Conservation (phyloP, 352 stramenopile genomes). For the Phytophthora chlamydospora region DNA sequence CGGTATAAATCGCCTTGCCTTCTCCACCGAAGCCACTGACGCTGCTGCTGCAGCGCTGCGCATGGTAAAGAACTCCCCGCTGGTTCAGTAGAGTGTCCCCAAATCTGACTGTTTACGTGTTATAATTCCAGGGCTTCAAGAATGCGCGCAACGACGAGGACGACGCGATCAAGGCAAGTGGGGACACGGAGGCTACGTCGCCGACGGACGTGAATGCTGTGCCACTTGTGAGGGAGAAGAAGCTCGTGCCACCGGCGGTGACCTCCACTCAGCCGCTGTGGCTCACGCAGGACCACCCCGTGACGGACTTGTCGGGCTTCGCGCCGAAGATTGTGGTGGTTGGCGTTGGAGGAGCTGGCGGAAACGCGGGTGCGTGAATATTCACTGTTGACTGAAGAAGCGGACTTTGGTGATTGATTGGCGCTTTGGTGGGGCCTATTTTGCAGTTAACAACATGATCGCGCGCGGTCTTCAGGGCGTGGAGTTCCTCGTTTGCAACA, state of each 20-base stretch:
- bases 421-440: slow-evolving; percentile 1
- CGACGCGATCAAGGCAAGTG: slow-evolving; percentile 14
- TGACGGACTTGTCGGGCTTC: slow-evolving; percentile 72
- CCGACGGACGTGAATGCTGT: slow-evolving; percentile 12
- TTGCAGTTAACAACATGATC: slow-evolving; percentile 90
- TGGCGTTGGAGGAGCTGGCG: slow-evolving; percentile 86
- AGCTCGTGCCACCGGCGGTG: slow-evolving; percentile 48
- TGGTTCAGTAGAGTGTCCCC: neutral
- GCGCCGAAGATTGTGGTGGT: slow-evolving; percentile 89
- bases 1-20: slow-evolving; percentile 30
- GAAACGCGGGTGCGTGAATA: slow-evolving; percentile 73
- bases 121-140: slow-evolving; percentile 51
- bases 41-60: slow-evolving; percentile 71
- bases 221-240: slow-evolving; percentile 25
- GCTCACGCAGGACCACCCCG: slow-evolving; percentile 71
- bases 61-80: slow-evolving; percentile 44
- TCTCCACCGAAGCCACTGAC: slow-evolving; percentile 76
- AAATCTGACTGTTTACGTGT: slow-evolving; percentile 27
- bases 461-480: slow-evolving; percentile 81
- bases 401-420: neutral
- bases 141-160: slow-evolving; percentile 52
- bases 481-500: slow-evolving; percentile 93
- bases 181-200: slow-evolving; percentile 1
- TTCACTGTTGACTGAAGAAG: neutral
- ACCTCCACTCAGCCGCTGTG: slow-evolving; percentile 77